Percentiles rank a stretch among this genome's conserved stretches.
These are phyloP conservation scores for Linnemannia zychae DNA, from an alignment of 192 early-diverging fungal species.

Conservation along the genomic window DNA sequence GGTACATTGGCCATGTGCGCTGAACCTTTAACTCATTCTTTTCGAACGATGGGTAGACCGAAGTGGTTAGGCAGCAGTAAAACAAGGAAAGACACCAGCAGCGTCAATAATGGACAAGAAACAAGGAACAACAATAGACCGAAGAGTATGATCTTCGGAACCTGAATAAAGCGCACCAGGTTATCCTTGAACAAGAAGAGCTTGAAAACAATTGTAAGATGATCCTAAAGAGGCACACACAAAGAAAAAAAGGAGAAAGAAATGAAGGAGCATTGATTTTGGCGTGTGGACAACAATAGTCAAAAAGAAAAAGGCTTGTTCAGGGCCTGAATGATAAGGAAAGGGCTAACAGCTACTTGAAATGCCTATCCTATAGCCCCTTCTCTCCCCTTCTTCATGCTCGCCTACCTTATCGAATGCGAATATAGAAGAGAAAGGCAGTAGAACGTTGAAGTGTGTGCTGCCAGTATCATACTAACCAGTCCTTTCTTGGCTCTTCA, in stretches of 20 bases:
- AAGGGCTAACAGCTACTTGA: background rate
- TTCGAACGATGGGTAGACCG: background rate
- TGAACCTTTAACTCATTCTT: background rate
- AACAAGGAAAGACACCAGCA: background rate
- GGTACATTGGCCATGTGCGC: background rate
- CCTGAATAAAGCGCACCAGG: background rate
- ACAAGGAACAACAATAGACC: background rate
- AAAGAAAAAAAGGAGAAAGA: background rate
- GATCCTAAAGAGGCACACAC: background rate
- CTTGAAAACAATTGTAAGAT: background rate
- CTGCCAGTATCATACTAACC: no score
- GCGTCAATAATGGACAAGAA: no score
- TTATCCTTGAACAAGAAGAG: background rate
- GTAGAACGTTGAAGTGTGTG: no score
- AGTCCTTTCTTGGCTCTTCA: no score
- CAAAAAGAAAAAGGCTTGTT: background rate
- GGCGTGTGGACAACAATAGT: background rate
- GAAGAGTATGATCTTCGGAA: background rate
- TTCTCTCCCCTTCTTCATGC: no score
- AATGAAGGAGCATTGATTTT: background rate
- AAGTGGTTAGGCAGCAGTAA: background rate
- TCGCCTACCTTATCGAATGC: no score
- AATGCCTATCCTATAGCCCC: background rate
- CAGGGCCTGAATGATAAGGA: background rate
- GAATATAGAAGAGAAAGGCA: no score